Conservation (phyloP, 768 basidiomycete species). For the Leccinum truebloodii region DNA sequence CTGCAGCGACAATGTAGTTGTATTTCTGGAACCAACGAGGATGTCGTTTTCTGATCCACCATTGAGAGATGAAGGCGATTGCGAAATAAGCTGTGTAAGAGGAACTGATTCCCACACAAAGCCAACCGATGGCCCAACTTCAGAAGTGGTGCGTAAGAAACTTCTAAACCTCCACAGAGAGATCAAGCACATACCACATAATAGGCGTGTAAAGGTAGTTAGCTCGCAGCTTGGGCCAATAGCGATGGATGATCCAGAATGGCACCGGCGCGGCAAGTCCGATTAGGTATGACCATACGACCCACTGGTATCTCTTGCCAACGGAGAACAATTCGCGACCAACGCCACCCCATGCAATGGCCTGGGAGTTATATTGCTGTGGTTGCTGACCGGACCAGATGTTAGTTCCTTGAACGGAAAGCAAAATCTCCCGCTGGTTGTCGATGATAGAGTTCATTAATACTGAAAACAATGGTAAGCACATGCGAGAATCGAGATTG, state of each 20-base stretch:
- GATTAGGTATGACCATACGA: constrained; percentile 37
- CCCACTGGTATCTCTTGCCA: constrained; percentile 38
- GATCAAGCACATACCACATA: constrained; percentile 21
- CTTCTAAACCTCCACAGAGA: background rate
- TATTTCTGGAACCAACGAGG: constrained; percentile 40
- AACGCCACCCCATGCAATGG: constrained; percentile 42
- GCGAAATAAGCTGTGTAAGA: constrained; percentile 13
- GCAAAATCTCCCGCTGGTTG: constrained; percentile 48
- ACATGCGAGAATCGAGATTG: background rate
- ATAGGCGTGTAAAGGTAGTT: constrained; percentile 35
- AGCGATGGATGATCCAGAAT: constrained; percentile 41
- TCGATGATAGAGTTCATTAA: constrained; percentile 62
- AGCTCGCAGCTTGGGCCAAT: constrained; percentile 33
- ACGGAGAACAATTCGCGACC: constrained; percentile 35
- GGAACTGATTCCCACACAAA: constrained; percentile 30
- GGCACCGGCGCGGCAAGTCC: constrained; percentile 40
- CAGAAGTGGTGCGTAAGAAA: constrained; percentile 5
- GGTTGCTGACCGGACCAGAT: constrained; percentile 36
- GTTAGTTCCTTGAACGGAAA: constrained; percentile 54
- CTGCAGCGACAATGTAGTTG: constrained; percentile 46
- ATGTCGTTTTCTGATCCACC: constrained; percentile 38
- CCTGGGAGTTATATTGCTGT: constrained; percentile 34
- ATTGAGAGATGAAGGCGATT: constrained; percentile 37
- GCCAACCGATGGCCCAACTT: constrained; percentile 23
- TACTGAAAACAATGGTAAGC: constrained; percentile 37